phyloP scores from a whole-genome alignment of 306 rosid species.

The Purshia tridentata region DNA sequence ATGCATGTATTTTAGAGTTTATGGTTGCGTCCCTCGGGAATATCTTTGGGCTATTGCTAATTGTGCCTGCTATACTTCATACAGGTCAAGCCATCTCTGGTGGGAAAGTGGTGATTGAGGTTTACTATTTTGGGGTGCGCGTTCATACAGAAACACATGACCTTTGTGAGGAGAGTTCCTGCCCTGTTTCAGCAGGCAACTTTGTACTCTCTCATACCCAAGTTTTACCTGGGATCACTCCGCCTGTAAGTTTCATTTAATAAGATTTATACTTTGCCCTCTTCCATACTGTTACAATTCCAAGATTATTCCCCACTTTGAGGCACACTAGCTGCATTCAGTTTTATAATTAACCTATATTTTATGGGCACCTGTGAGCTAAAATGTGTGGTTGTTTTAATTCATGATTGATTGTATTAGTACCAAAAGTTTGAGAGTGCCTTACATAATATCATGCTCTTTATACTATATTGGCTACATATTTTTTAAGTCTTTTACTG shows the following conservation, averaged over 20 bases:
- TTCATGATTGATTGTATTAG: not conserved
- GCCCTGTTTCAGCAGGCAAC: conserved; percentile 59
- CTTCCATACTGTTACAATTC: not conserved
- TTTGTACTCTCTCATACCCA: conserved; percentile 76
- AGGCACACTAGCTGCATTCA: not conserved
- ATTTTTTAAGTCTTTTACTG: not conserved
- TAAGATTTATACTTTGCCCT: conserved; percentile 5
- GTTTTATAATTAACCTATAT: not conserved
- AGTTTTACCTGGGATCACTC: conserved; percentile 64
- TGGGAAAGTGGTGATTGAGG: conserved; percentile 66
- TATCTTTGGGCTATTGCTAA: not conserved
- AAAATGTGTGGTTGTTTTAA: not conserved
- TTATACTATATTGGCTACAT: not conserved
- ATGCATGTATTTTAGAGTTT: not conserved
- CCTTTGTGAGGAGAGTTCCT: conserved; percentile 53
- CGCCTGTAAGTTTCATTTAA: conserved; percentile 65
- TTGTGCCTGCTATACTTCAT: conserved; percentile 23
- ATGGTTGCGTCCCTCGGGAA: not conserved
- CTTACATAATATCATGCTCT: not conserved
- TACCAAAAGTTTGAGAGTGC: not conserved
- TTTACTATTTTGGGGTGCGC: conserved; percentile 60
- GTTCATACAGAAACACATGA: conserved; percentile 62
- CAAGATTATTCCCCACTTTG: not conserved
- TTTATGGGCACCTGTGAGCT: not conserved
- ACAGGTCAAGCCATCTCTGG: conserved; percentile 52